phyloP scores from a whole-genome alignment of 2,329 filamentous ascomycete genomes.

The Ophiostoma ulmi region DNA sequence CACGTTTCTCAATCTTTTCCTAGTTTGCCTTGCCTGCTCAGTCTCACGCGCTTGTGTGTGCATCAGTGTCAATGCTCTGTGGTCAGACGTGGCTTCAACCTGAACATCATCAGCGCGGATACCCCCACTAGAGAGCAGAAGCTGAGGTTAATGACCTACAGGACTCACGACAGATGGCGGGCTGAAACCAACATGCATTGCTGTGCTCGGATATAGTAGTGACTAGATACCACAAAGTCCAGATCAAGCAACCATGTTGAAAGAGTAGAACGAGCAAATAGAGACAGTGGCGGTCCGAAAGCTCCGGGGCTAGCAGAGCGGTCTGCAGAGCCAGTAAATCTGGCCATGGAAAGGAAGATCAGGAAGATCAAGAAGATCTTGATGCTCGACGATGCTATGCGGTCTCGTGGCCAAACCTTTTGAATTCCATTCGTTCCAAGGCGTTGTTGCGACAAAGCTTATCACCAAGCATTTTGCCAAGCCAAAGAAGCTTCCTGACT shows the following conservation, averaged over 20 bases:
- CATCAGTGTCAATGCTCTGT: background rate
- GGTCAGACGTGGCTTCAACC: too few species aligned
- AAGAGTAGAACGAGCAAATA: background rate
- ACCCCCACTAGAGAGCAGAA: background rate
- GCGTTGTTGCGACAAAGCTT: background rate
- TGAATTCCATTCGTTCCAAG: background rate
- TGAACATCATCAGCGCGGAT: background rate
- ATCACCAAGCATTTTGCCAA: background rate
- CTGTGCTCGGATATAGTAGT: background rate
- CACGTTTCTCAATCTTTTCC: background rate
- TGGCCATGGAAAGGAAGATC: background rate
- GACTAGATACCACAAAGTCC: background rate
- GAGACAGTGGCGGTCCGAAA: background rate
- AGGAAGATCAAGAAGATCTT: background rate
- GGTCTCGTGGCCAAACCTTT: background rate
- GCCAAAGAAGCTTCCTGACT: background rate
- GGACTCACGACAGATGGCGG: background rate
- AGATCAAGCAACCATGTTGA: background rate
- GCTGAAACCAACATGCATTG: background rate
- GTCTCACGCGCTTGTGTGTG: constrained; percentile 2
- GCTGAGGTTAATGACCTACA: background rate
- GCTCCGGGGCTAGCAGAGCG: background rate
- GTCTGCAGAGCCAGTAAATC: background rate
- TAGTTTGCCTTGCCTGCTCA: background rate
- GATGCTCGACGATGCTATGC: background rate